phyloP scores from a whole-genome alignment of 169 alveolate species.

The Toxoplasma gondii region DNA sequence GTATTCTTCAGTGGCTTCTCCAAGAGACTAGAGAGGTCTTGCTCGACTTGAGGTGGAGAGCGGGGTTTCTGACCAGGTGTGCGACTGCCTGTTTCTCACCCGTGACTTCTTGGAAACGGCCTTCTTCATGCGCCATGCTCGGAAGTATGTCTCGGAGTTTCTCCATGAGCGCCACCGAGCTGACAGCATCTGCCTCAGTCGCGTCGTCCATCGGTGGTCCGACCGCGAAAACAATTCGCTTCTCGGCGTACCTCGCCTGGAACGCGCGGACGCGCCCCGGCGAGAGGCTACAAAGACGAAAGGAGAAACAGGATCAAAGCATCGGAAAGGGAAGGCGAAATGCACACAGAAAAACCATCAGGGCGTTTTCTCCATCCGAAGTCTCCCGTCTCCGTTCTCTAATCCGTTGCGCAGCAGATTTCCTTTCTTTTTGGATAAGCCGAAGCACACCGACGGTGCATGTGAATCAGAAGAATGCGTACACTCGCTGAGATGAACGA shows the following conservation, averaged over 20 bases:
- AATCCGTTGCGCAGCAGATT: too few relatives aligned
- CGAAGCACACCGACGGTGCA: too few relatives aligned
- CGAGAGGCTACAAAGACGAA: neutral
- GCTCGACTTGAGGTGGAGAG: too few relatives aligned
- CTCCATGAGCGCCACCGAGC: constrained; percentile 47
- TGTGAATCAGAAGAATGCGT: neutral
- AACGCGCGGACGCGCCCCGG: constrained; percentile 47
- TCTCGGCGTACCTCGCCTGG: constrained; percentile 54
- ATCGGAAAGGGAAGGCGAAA: too few relatives aligned
- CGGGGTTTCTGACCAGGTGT: too few relatives aligned
- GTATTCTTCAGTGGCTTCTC: too few relatives aligned
- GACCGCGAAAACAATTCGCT: constrained; percentile 43
- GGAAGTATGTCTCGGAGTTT: neutral
- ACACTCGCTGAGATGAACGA: neutral
- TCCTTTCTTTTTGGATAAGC: too few relatives aligned
- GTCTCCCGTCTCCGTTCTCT: too few relatives aligned
- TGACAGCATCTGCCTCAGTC: neutral
- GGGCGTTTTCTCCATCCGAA: too few relatives aligned
- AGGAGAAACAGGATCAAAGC: too few relatives aligned
- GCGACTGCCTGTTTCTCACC: neutral
- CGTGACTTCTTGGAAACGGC: constrained; percentile 41
- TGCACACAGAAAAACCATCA: too few relatives aligned
- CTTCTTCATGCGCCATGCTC: neutral
- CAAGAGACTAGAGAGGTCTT: too few relatives aligned
- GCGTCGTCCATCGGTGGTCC: neutral